Evolutionary conservation across 2,329 filamentous ascomycete genomes (phyloP), one percentile per base, ranked within the genome.

Genomic region (Chaetomiaceae sp.): DNA sequence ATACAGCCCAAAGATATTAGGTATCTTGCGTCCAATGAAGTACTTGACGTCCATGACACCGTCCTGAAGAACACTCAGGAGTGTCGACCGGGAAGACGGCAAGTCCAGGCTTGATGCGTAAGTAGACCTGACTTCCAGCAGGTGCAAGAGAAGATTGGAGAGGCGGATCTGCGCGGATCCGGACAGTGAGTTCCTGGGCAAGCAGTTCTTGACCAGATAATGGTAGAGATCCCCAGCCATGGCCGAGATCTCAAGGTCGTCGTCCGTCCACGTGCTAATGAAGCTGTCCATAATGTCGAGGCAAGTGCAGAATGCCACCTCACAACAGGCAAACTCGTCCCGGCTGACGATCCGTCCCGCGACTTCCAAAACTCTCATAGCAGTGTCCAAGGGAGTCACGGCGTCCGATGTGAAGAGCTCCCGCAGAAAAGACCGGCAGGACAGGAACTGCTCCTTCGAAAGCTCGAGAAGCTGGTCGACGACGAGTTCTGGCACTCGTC

Each of bases 1-100:
- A 62, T 87, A 97, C 2, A 87, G 77, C 12, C 82, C 79, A 65
- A 99, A 99, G 21, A 99, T 75, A 5, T 74, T 73, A 0, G 89
- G 81, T 16, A 97, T 72, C 3, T 78, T 76, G 49, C 81, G 73
- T 0, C 86, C 85, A 47, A 96, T 79, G 53, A 79, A 80, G 62
- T 87, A 90, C 62, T 95, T 93, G 41, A 93, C 85, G 10, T 74
- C 67, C 61, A 92, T 80, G 47, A 80, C 74, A 1, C 85, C 82
- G 13, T 78, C 73, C 37, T 78, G 72, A 7, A 97, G 72, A 19
- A 97, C 80, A 10, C 76, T 77, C 49, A 97, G 82, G 3, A 97
- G 75, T 43, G 79, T 87, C 8, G 87, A 89, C 55, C 88, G 74
- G 44, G 74, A 76, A 7, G 76, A 76, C 19, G 83, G 78, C 12